Evolutionary conservation across 2,329 filamentous ascomycete genomes (phyloP), one percentile per base, ranked within the genome.

Genomic region (Capronia americana): DNA sequence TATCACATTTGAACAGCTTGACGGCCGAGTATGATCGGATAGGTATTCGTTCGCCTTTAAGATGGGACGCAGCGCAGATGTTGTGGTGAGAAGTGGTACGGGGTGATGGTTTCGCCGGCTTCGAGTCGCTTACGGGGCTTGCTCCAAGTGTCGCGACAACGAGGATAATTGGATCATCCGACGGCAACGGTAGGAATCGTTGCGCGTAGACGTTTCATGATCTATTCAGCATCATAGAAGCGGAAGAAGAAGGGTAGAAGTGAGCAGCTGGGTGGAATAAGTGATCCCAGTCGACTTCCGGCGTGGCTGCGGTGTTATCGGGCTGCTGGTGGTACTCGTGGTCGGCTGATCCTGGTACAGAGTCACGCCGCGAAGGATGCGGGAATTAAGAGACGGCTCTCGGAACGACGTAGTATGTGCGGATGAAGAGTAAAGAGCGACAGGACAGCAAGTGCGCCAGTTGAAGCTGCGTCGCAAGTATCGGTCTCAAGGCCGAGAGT

Each of bases 121-220:
- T n/a, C 26, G 32, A 51, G 30, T 54, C 64, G 61, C 38, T 61
- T 57, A 67, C 64, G 61, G 64, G 64, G 64, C 57, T 57, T 50
- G 46, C 30, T 69, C 64, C 53, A 28, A 67, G 59, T 38, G 64
- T 67, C 58, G 64, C 64, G 64, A 67, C 61, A 64, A 59, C n/a
- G 44, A 67, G 46, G 32, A 64, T 46, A 34, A 59, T 41, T 30
- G 53, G 54, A 41, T 61, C 57, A 67, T 63, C 20, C 12, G 64
- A 50, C 44, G 54, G 41, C 32, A 23, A 57, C 54, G 20, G 58
- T 12, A 26, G 44, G 41, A 48, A 48, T 55, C 23, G 20, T 7
- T 34, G 60, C 57, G 65, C 68, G 65, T 57, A 59, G 51, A 64
- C 59, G 53, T 57, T 63, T 70, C 68, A 70, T 70, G 30, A 60